A percentile compares a stretch with the other conserved stretches of the same genome.
phyloP scores from a whole-genome alignment of 257 asterid species.

The Solanum pimpinellifolium region DNA sequence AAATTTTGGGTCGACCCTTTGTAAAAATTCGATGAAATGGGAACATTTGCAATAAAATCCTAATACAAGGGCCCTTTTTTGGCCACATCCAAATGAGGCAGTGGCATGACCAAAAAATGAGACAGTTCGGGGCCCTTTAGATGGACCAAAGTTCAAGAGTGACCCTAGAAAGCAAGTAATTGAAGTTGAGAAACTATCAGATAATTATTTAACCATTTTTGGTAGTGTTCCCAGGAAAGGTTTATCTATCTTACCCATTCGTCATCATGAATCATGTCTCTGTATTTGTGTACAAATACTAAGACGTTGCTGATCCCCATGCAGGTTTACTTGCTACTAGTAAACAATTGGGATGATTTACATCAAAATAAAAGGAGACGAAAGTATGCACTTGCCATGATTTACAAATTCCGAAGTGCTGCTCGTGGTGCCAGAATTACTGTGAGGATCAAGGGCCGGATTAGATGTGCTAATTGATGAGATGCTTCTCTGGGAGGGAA shows the following conservation, averaged over 20 bases:
- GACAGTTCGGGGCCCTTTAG: not conserved
- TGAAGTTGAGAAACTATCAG: not conserved
- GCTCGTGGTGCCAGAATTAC: conserved; percentile 50
- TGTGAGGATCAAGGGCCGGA: conserved; percentile 46
- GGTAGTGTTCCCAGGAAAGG: not conserved
- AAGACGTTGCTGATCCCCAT: not conserved
- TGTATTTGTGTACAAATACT: not conserved
- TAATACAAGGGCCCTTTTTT: not conserved
- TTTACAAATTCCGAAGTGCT: conserved; percentile 61
- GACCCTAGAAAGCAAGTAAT: not conserved
- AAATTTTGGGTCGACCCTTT: not conserved
- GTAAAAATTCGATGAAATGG: not conserved
- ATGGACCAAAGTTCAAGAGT: not conserved
- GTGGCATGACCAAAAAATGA: not conserved
- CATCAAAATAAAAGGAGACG: not conserved
- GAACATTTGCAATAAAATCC: not conserved
- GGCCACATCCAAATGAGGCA: not conserved
- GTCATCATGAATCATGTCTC: not conserved
- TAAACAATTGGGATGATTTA: not conserved
- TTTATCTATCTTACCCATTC: not conserved
- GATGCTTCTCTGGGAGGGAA: conserved; percentile 75
- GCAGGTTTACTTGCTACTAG: not conserved
- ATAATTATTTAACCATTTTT: not conserved
- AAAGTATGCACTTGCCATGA: conserved; percentile 50
- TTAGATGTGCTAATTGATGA: conserved; percentile 79